Evolutionary conservation across 192 early-diverging fungal genomes (phyloP).

Genomic region (Thamnidium elegans): DNA sequence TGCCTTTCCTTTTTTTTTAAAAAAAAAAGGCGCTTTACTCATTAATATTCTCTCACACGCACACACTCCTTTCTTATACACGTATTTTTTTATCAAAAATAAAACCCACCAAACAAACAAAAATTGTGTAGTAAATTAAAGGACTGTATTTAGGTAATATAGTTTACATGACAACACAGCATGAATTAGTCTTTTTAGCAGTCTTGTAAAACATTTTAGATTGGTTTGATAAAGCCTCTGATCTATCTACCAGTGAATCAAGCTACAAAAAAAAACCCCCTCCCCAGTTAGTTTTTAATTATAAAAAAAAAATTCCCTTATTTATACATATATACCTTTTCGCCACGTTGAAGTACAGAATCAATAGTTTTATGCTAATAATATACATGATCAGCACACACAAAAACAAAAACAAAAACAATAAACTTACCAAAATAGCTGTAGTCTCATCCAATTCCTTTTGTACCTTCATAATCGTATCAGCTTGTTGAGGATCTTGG

Average conservation of each 20-base stretch:
- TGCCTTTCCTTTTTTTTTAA: too few species aligned
- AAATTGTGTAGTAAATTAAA: too few species aligned
- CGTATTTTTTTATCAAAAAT: too few species aligned
- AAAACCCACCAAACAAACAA: too few species aligned
- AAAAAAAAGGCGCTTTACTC: too few species aligned
- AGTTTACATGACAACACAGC: slow-evolving; percentile 59
- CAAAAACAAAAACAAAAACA: too few species aligned
- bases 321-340: slow-evolving; percentile 45
- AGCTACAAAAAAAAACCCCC: slow-evolving; percentile 39
- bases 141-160: too few species aligned
- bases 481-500: slow-evolving; percentile 90
- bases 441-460: slow-evolving; percentile 97
- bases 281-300: too few species aligned
- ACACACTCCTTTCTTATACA: too few species aligned
- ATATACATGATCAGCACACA: neutral
- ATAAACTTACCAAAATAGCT: slow-evolving; percentile 68
- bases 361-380: slow-evolving; percentile 89
- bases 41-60: too few species aligned
- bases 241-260: slow-evolving; percentile 80
- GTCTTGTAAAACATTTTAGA: slow-evolving; percentile 97
- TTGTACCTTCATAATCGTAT: slow-evolving; percentile 92
- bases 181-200: slow-evolving; percentile 83
- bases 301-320: neutral
- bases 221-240: slow-evolving; percentile 81
- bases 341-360: slow-evolving; percentile 80